phyloP scores from a whole-genome alignment of 495 filamentous ascomycete genomes.

The Jackrogersella minutella region DNA sequence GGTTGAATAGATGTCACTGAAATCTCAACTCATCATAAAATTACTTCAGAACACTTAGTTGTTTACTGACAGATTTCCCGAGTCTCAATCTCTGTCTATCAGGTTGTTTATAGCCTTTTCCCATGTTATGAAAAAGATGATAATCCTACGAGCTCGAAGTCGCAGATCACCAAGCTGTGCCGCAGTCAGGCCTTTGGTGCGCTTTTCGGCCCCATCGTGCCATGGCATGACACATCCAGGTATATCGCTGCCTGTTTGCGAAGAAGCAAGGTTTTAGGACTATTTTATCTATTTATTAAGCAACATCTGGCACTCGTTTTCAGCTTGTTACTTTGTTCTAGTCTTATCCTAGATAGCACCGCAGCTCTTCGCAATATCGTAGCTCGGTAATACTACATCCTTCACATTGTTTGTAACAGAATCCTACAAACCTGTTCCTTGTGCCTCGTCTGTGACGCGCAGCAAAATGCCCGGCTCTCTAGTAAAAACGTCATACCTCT shows the following conservation, averaged over 20 bases:
- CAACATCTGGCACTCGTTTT: no score
- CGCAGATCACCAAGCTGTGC: neutral
- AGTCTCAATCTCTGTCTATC: no score
- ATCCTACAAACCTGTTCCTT: neutral
- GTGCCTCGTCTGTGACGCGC: no score
- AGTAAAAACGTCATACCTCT: constrained; percentile 39
- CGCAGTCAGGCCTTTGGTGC: neutral
- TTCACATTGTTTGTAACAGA: neutral
- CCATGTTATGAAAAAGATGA: no score
- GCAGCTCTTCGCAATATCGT: no score
- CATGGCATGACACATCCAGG: neutral
- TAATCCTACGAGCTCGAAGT: neutral
- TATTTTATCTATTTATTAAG: neutral
- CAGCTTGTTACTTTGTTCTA: no score
- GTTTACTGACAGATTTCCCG: no score
- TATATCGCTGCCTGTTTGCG: neutral
- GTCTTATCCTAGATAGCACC: no score
- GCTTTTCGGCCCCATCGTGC: neutral
- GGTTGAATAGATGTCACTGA: no score
- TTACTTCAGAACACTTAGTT: no score
- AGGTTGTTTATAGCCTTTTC: no score
- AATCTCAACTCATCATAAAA: no score
- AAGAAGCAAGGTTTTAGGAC: neutral
- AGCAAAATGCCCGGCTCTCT: neutral
- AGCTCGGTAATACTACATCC: neutral